A percentile compares a stretch with the other conserved stretches of the same genome.
Evolutionary conservation across 176 grass and related monocot genomes (phyloP).

Genomic region (Musa itinerans): DNA sequence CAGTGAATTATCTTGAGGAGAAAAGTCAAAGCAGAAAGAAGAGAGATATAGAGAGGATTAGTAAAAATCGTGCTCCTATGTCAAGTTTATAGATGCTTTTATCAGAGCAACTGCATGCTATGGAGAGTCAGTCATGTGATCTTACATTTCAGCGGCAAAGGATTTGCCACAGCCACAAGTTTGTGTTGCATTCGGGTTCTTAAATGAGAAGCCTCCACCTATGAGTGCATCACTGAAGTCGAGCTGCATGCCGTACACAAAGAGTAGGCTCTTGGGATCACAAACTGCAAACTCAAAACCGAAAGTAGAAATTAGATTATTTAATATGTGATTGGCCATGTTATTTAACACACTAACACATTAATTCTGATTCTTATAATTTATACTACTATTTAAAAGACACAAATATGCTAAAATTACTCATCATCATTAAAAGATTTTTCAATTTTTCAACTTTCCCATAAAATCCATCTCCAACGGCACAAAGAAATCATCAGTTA

Average conservation of each 20-base stretch:
- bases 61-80: not conserved
- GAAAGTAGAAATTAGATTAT: not conserved
- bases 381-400: too few relatives aligned
- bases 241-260: constrained; percentile 92
- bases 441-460: too few relatives aligned
- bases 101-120: not conserved
- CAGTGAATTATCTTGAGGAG: too few relatives aligned
- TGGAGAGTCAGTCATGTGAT: not conserved
- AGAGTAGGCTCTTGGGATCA: constrained; percentile 90
- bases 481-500: too few relatives aligned
- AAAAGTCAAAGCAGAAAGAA: too few relatives aligned
- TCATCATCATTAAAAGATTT: too few relatives aligned
- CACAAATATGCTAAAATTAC: too few relatives aligned
- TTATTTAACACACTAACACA: too few relatives aligned
- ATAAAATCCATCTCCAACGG: too few relatives aligned
- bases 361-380: too few relatives aligned
- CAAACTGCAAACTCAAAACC: constrained; percentile 56
- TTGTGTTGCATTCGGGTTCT: constrained; percentile 91
- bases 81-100: not conserved
- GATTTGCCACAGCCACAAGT: constrained; percentile 96
- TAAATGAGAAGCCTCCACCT: constrained; percentile 76
- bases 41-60: too few relatives aligned
- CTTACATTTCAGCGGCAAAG: constrained; percentile 44
- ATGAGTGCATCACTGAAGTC: constrained; percentile 88
- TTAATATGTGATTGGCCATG: too few relatives aligned